These are phyloP conservation scores for Umbelopsis sp. DNA, from an alignment of 371 early-diverging fungal genomes.

Conservation along the genomic window DNA sequence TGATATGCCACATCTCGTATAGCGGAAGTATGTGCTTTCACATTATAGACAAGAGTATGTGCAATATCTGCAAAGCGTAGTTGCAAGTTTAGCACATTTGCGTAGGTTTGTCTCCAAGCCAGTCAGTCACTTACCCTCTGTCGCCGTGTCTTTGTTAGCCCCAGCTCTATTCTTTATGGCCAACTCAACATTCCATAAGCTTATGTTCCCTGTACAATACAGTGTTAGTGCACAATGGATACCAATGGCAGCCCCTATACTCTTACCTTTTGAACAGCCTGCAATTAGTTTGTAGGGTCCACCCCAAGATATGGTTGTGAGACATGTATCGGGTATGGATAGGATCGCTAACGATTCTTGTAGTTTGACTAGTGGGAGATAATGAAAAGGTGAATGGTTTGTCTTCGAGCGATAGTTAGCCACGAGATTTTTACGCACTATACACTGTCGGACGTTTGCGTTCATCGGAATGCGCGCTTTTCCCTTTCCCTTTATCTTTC, in stretches of 20 bases:
- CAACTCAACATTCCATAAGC: constrained; percentile 19
- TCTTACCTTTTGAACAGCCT: constrained; percentile 13
- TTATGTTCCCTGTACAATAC: constrained; percentile 4
- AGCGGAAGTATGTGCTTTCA: constrained; percentile 1
- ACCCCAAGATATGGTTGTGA: constrained; percentile 29
- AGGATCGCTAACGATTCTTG: constrained; percentile 16
- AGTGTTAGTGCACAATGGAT: background rate
- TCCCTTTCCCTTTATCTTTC: constrained; percentile 18
- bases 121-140: background rate
- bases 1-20: background rate
- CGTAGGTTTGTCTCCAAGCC: too few relatives aligned
- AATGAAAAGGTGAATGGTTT: background rate
- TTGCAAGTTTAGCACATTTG: background rate
- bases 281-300: constrained; percentile 15
- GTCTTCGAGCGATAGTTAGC: background rate
- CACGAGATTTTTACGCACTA: background rate
- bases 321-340: constrained; percentile 20
- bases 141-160: constrained; percentile 2
- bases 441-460: constrained; percentile 3
- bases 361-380: constrained; percentile 5
- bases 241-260: too few relatives aligned
- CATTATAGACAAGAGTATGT: background rate
- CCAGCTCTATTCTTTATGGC: constrained; percentile 20
- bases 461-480: background rate
- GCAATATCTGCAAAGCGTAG: background rate